phyloP scores from a whole-genome alignment of 129 eudicot species.

The Silybum marianum region DNA sequence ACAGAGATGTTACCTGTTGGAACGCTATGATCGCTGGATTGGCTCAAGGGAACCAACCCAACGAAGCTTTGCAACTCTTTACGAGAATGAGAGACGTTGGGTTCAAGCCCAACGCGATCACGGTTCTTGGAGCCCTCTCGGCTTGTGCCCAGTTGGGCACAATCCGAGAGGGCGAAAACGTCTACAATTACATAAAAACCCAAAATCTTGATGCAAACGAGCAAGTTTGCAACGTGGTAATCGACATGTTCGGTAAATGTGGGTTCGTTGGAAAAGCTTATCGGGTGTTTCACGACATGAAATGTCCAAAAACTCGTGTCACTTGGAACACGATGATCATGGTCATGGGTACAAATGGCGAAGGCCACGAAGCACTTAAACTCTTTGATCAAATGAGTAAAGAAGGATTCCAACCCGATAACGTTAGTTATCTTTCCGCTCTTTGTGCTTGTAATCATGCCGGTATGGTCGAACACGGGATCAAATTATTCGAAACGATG shows the following conservation, averaged over 20 bases:
- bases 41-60: constrained; percentile 75
- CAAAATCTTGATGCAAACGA: constrained; percentile 52
- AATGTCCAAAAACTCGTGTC: constrained; percentile 46
- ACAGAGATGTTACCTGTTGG: constrained; percentile 74
- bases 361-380: constrained; percentile 57
- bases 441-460: constrained; percentile 89
- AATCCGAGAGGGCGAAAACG: constrained; percentile 50
- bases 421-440: constrained; percentile 63
- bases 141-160: constrained; percentile 87
- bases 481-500: constrained; percentile 57
- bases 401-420: constrained; percentile 51
- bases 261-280: constrained; percentile 71
- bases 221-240: constrained; percentile 76
- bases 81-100: constrained; percentile 39
- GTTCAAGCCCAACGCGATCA: constrained; percentile 65
- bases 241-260: constrained; percentile 87
- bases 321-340: constrained; percentile 91
- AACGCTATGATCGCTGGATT: constrained; percentile 78
- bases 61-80: constrained; percentile 65
- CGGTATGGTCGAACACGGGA: constrained; percentile 81
- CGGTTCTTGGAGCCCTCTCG: constrained; percentile 71
- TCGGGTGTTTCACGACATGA: constrained; percentile 56
- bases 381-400: constrained; percentile 47
- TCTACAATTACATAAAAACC: constrained; percentile 37
- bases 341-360: constrained; percentile 77